Base-by-base conservation (phyloP, 176 grass and related monocot species). In the Thinopyrum elongatum region DNA sequence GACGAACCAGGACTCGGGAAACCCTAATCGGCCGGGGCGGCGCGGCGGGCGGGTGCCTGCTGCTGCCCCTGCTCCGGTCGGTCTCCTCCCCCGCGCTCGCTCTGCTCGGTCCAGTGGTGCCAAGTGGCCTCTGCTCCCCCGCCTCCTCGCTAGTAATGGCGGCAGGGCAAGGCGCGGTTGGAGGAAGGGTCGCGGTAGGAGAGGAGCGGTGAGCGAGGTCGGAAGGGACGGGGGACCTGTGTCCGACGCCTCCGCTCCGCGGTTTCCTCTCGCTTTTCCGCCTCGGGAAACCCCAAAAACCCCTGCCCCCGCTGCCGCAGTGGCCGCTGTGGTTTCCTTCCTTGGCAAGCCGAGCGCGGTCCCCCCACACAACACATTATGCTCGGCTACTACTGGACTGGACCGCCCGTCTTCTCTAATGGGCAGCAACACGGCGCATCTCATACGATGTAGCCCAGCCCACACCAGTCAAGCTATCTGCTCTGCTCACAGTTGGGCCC, bases 311-410 rank as follows among this genome's bases (percentile, higher is more conserved):
- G 71, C 73, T 76, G 73, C 70, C 16, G 49, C 64, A 72, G 65
- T 78, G 70, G 21, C 74, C 57, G 84, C 79, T 16, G 31, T 16
- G 19, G 8, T 67, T 70, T 76, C 70, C 89, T 79, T 90, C 89
- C 85, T 68, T 74, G 27, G 85, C 80, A 90, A 74, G 75, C 34
- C 58, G 35, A 29, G 23, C 57, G 65, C 8, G 74, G 46, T 76
- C 44, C 74, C 44, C 74, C 69, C 27, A 26, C n/a, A 74, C 12
- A 27, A 74, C 71, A 28, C 23, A 29, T 51, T 21, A 51, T 76
- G 8, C 26, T 21, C 2, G n/a, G 23, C 5, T 49, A 19, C 25
- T 75, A 19, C 25, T 75, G 72, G 25, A 11, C 41, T 76, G 73
- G 71, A 28, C 8, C 26, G 31, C 7, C 6, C 30, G 70, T 13